phyloP scores from a whole-genome alignment of 257 asterid species.

The Verbena officinalis region DNA sequence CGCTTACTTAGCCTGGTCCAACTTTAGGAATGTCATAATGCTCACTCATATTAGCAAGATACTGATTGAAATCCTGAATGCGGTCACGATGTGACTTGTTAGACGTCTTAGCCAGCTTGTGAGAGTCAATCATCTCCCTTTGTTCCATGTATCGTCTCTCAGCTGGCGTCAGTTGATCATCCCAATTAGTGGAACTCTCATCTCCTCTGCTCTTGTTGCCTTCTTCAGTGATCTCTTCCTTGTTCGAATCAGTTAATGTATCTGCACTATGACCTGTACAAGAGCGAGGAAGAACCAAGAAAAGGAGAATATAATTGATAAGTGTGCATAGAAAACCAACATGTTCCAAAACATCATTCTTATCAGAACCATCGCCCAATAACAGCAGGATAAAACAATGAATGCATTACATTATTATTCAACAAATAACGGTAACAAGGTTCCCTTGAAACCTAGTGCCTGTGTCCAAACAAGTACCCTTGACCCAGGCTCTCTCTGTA shows the following conservation, averaged over 20 bases:
- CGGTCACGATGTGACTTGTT: slow-evolving; percentile 92
- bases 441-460: too few species aligned
- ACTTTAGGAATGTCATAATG: slow-evolving; percentile 97
- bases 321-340: neutral
- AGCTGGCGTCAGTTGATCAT: slow-evolving; percentile 78
- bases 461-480: neutral
- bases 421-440: neutral
- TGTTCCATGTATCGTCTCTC: slow-evolving; percentile 96
- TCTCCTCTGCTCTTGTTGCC: slow-evolving; percentile 44
- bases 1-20: slow-evolving; percentile 83
- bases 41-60: slow-evolving; percentile 97
- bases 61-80: slow-evolving; percentile 94
- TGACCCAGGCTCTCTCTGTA: neutral
- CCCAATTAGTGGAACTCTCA: slow-evolving; percentile 52
- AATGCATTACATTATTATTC: neutral
- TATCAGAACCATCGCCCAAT: neutral
- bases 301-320: neutral
- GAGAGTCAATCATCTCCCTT: slow-evolving; percentile 63
- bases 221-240: slow-evolving; percentile 54
- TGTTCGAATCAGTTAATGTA: slow-evolving; percentile 35
- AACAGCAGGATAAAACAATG: neutral
- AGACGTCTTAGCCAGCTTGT: slow-evolving; percentile 84
- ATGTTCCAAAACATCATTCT: neutral
- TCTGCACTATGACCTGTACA: slow-evolving; percentile 52
- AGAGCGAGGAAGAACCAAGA: neutral